Evolutionary conservation across 179 eudicot genomes (phyloP), one percentile per base, ranked within the genome.

Genomic region (Carnegiea gigantea): DNA sequence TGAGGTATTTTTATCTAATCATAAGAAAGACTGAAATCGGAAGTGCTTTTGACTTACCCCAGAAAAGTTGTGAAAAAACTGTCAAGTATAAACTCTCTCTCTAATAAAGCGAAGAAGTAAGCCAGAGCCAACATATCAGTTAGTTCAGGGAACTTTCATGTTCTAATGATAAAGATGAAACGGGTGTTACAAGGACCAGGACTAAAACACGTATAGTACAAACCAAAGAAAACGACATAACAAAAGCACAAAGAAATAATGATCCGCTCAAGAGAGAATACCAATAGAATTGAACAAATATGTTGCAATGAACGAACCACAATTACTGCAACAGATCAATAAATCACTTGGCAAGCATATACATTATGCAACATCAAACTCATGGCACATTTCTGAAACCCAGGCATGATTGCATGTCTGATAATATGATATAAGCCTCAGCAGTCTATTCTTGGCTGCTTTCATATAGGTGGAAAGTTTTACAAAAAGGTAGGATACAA

Each of bases 401-500:
- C 33, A 73, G 59, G 77, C 77, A 73, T 46, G 14, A n/a, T 28
- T 23, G 28, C 77, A 73, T 73, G 15, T 9, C 46, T 62, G 28
- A 62, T 9, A 73, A 40, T 40, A 33, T 51, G 2, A 51, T 23
- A 46, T 73, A 40, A 73, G 30, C 57, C 48, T 20, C 6, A n/a
- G 51, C 77, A 40, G 23, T 15, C 62, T 57, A 17, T 57, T 46
- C 46, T 73, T 23, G 77, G 77, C 14, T 11, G 57, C 20, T 73
- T 73, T 44, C 54, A 44, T 9, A n/a, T 9, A n/a, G 72, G 49
- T 26, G 21, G 49, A 75, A 75, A 75, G 72, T 1, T 28, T 23
- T n/a, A 6, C 11, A 5, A 48, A 24, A 49, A n/a, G 15, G 4
- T 43, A 75, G 62, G 38, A 51, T n/a, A 48, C 9, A 14, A 46